These are phyloP conservation scores for Fusarium proliferatum DNA, from an alignment of 2,329 filamentous ascomycete species.

Conservation along the genomic window DNA sequence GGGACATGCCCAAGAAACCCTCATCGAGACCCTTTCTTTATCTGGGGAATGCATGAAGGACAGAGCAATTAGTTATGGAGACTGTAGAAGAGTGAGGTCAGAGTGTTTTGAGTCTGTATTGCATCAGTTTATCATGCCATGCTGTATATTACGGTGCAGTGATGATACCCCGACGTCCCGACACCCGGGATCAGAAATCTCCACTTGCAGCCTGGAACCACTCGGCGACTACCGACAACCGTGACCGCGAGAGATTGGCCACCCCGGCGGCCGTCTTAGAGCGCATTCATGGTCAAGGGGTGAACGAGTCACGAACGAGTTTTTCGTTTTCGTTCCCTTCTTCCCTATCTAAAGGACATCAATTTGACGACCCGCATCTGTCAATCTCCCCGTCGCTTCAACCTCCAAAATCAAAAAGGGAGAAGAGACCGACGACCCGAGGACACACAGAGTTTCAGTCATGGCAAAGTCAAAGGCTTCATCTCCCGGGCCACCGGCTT, in stretches of 20 bases:
- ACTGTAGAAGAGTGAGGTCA: not conserved
- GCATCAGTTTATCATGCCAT: no score
- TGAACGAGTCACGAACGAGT: not conserved
- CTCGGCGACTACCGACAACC: constrained; percentile 34
- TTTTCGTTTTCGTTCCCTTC: not conserved
- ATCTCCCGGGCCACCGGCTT: constrained; percentile 31
- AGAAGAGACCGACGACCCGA: not conserved
- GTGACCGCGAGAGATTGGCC: constrained; percentile 30
- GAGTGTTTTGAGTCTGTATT: not conserved
- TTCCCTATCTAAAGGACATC: not conserved
- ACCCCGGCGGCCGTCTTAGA: constrained; percentile 37
- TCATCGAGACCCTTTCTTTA: constrained; percentile 6
- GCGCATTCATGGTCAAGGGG: constrained; percentile 12
- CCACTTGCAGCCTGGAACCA: constrained; percentile 7
- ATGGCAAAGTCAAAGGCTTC: constrained; percentile 27
- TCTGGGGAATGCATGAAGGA: not conserved
- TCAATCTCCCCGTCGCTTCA: constrained; percentile 2
- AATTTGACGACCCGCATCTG: constrained; percentile 1
- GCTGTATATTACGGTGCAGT: no score
- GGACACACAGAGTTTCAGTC: not conserved
- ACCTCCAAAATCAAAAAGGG: constrained; percentile 1
- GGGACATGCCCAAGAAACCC: not conserved
- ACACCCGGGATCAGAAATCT: constrained; percentile 22
- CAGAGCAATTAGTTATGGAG: not conserved
- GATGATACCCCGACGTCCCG: constrained; percentile 21